phyloP scores from a whole-genome alignment of 441 rosid species.

The Croton setiger region DNA sequence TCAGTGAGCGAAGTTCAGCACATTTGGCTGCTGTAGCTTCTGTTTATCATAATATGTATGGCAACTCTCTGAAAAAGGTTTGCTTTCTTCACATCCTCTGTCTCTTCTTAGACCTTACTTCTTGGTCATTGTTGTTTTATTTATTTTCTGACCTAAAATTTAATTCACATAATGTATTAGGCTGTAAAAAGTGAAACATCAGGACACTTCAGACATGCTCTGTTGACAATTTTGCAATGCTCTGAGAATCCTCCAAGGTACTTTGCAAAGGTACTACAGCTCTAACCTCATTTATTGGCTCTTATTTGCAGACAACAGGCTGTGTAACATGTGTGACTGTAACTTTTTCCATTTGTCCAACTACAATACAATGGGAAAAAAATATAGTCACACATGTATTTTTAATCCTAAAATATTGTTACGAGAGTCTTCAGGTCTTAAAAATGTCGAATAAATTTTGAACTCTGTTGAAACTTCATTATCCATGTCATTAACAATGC shows the following conservation, averaged over 20 bases:
- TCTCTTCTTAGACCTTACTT: not conserved
- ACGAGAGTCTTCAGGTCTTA: too few species aligned
- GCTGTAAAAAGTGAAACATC: conserved; percentile 60
- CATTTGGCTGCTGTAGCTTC: conserved; percentile 45
- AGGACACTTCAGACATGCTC: conserved; percentile 46
- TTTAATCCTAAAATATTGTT: too few species aligned
- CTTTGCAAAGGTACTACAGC: conserved; percentile 50
- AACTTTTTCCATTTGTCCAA: too few species aligned
- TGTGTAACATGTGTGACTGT: too few species aligned
- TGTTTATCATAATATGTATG: conserved; percentile 42
- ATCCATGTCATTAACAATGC: not conserved
- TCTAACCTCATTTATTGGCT: not conserved
- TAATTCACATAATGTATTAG: conserved; percentile 27
- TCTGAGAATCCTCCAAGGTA: conserved; percentile 49
- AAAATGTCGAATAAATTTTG: too few species aligned
- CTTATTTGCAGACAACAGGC: too few species aligned
- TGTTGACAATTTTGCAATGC: conserved; percentile 48
- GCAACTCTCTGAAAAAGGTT: conserved; percentile 54
- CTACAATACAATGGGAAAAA: too few species aligned
- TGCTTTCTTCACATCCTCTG: conserved; percentile 2
- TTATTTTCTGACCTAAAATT: conserved; percentile 1
- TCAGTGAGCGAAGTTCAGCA: conserved; percentile 53
- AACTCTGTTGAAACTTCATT: too few species aligned
- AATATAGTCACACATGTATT: too few species aligned
- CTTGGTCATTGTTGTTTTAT: not conserved